Evolutionary conservation across 2,329 filamentous ascomycete species (phyloP).

Genomic region (Hortaea werneckii): DNA sequence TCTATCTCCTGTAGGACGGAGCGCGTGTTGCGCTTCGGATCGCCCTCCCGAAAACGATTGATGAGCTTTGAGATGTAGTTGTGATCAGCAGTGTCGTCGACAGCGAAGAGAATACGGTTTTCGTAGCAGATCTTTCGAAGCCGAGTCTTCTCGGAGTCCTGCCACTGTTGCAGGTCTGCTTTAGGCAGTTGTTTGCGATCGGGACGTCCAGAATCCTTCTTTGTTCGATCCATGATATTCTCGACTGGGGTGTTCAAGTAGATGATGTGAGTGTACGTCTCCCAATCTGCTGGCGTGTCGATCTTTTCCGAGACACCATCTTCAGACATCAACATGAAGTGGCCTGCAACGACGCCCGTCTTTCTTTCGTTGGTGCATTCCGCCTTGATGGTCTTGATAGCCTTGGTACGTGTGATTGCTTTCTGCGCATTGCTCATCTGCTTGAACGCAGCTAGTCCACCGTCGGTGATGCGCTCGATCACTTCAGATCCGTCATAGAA

Average conservation of each 20-base stretch:
- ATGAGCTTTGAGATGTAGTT: conserved; percentile 22
- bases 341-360: conserved; percentile 43
- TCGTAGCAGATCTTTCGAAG: conserved; percentile 37
- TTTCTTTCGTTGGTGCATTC: conserved; percentile 26
- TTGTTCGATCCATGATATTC: conserved; percentile 19
- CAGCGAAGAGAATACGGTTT: conserved; percentile 39
- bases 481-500: conserved; percentile 46
- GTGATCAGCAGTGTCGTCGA: conserved; percentile 8
- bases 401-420: conserved; percentile 29
- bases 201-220: conserved; percentile 29
- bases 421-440: conserved; percentile 29
- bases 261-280: conserved; percentile 47
- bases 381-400: conserved; percentile 37
- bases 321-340: conserved; percentile 46
- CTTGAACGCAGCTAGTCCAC: conserved; percentile 42
- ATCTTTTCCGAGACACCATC: conserved; percentile 24
- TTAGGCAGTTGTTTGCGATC: not conserved
- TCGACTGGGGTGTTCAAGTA: conserved; percentile 40
- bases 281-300: conserved; percentile 37
- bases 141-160: not conserved
- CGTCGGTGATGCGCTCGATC: conserved; percentile 34
- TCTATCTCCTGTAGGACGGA: conserved; percentile 26
- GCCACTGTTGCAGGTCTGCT: conserved; percentile 21
- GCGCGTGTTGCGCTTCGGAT: conserved; percentile 30
- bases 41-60: conserved; percentile 30